Percentiles rank a stretch among this genome's conserved stretches.
Evolutionary conservation across 805 yeast species (phyloP).

Genomic region (Lipomyces spencermartinsiae): DNA sequence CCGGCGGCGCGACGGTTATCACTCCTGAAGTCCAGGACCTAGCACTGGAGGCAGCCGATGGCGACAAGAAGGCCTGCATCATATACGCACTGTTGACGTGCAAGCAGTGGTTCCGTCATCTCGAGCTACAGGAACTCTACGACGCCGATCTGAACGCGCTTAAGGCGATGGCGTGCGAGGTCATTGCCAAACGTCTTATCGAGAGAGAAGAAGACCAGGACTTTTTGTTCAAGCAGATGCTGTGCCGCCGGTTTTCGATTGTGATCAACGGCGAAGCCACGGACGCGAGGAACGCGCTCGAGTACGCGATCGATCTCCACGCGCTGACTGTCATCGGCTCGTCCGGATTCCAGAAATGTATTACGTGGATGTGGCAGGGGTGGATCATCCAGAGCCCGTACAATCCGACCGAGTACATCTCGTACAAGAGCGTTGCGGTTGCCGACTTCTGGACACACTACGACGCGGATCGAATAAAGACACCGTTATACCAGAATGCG

Average conservation of each 20-base stretch:
- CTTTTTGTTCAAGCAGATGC: slow-evolving; percentile 64
- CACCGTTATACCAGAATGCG: slow-evolving; percentile 81
- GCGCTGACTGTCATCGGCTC: slow-evolving; percentile 77
- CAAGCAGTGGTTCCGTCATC: slow-evolving; percentile 75
- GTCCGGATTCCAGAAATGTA: slow-evolving; percentile 82
- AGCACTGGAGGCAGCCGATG: slow-evolving; percentile 80
- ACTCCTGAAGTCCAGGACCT: slow-evolving; percentile 64
- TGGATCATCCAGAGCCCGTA: slow-evolving; percentile 80
- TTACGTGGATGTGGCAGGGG: slow-evolving; percentile 92
- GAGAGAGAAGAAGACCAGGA: slow-evolving; percentile 57
- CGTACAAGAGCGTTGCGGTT: slow-evolving; percentile 66
- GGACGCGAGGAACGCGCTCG: slow-evolving; percentile 75
- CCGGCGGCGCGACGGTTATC: slow-evolving; percentile 62
- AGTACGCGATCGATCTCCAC: slow-evolving; percentile 85
- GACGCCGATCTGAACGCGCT: slow-evolving; percentile 68
- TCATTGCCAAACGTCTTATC: slow-evolving; percentile 70
- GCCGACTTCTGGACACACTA: slow-evolving; percentile 66
- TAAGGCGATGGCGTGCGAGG: slow-evolving; percentile 74
- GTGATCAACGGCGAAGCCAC: slow-evolving; percentile 58
- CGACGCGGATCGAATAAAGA: slow-evolving; percentile 78
- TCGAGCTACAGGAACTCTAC: slow-evolving; percentile 64
- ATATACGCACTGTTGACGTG: slow-evolving; percentile 76
- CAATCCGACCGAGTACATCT: slow-evolving; percentile 71
- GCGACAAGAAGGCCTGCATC: slow-evolving; percentile 68
- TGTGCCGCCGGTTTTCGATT: slow-evolving; percentile 76